Percentiles rank a stretch among this genome's conserved stretches.
Conservation (phyloP, 257 asterid genomes). For the Euphrasia confusa region DNA sequence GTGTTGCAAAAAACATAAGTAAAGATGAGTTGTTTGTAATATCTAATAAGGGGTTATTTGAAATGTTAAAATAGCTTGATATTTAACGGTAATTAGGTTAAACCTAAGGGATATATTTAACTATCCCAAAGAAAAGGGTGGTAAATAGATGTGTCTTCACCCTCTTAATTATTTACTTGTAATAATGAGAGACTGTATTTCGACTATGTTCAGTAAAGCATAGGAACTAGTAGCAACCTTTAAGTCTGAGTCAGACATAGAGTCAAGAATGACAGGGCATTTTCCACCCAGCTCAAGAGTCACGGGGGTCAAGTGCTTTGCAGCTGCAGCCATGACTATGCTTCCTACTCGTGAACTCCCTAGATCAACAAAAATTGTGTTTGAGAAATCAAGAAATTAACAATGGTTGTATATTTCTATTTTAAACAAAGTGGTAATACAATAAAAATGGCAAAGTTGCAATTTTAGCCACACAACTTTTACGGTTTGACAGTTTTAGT, state of each 20-base stretch:
- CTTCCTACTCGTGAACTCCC: conserved; percentile 81
- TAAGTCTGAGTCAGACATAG: conserved; percentile 50
- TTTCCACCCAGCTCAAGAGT: conserved; percentile 94
- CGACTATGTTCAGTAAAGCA: background rate
- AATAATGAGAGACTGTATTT: background rate
- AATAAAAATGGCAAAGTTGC: background rate
- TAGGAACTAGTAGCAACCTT: conserved; percentile 36
- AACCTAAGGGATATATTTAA: background rate
- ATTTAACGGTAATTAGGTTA: background rate
- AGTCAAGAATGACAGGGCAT: conserved; percentile 78
- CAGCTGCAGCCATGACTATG: conserved; percentile 83
- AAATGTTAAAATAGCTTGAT: background rate
- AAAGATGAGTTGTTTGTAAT: background rate
- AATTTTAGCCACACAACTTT: background rate
- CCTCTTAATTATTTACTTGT: conserved; percentile 9
- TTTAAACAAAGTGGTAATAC: background rate
- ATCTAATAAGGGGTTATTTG: background rate
- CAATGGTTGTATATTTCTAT: background rate
- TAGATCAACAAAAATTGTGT: conserved; percentile 23
- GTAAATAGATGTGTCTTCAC: background rate
- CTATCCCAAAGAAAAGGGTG: background rate
- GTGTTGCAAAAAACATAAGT: background rate
- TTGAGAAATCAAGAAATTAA: conserved; percentile 1
- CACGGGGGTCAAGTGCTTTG: conserved; percentile 92
- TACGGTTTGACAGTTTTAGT: too few relatives aligned